Conservation (phyloP, 2,329 filamentous ascomycete species). For the Neurospora crassa region DNA sequence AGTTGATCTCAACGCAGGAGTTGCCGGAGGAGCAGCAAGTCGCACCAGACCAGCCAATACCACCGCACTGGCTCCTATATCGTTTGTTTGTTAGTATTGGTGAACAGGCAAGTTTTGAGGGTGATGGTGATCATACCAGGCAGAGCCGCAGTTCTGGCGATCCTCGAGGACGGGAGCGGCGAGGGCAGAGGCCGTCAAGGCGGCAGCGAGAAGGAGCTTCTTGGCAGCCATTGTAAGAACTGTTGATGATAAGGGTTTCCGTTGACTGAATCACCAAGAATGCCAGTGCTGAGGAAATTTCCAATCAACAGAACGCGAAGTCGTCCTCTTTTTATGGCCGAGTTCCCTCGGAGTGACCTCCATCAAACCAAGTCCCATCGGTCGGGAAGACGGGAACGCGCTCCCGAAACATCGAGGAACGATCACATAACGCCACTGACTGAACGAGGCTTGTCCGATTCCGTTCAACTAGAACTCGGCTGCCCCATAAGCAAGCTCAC, state of each 20-base stretch:
- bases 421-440: constrained; percentile 4
- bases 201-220: constrained; percentile 24
- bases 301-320: constrained; percentile 4
- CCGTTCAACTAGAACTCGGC: neutral
- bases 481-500: neutral
- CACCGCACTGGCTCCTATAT: constrained; percentile 32
- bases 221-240: constrained; percentile 18
- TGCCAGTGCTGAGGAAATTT: constrained; percentile 4
- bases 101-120: neutral
- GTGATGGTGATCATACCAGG: constrained; percentile 21
- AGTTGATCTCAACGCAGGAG: constrained; percentile 27
- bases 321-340: constrained; percentile 8
- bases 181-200: constrained; percentile 27
- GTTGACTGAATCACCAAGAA: constrained; percentile 5
- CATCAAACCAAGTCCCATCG: neutral
- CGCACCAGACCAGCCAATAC: constrained; percentile 32
- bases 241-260: constrained; percentile 4
- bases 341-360: neutral
- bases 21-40: constrained; percentile 34
- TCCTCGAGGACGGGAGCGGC: constrained; percentile 33
- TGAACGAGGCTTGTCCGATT: neutral
- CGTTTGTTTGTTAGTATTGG: neutral
- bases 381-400: constrained; percentile 16
- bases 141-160: constrained; percentile 27
- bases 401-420: constrained; percentile 5